Evolutionary conservation across 805 yeast genomes (phyloP), one percentile per base, ranked within the genome.

Genomic region (Barnettozyma populi): DNA sequence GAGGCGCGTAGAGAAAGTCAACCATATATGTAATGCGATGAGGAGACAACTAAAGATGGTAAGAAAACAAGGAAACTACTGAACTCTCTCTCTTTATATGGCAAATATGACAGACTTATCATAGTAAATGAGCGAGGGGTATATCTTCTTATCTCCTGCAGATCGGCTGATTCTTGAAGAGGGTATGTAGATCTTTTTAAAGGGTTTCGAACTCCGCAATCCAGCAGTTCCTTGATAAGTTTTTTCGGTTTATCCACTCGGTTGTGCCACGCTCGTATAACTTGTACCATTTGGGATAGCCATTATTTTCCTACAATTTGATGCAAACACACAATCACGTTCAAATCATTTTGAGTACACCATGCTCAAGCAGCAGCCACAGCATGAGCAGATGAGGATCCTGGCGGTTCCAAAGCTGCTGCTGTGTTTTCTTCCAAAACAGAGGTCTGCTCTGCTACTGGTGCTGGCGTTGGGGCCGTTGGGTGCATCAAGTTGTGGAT

Each of bases 1-100:
- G 41, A 8, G 52, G 53, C 1, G 16, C 45, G 18, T 43, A 43
- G 24, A 48, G 21, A 2, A 48, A 7, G 21, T 50, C 52, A 20
- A 42, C 38, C 53, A 50, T 50, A 21, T 14, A 35, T 35, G 37
- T 16, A 21, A 29, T 29, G 32, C 32, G 16, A 14, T 29, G 32
- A 29, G 32, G 32, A 14, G 16, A 29, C 16, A 14, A 14, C 32
- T 23, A 29, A 29, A 13, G 13, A 29, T 5, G 7, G 13, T 16
- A 29, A 11, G 16, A 29, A 29, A 11, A 29, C n/a, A 13, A 16
- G n/a, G 16, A 14, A 29, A 29, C 32, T 11, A 2, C 5, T n/a
- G 13, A 23, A 23, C 25, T 23, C 25, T 23, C 19, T 24, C 9
- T 37, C 20, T 37, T 21, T 37, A 35, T 35, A 35, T 18, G 32